A percentile compares a stretch with the other conserved stretches of the same genome.
These are phyloP conservation scores for Gleditsia sinensis DNA, from an alignment of 306 rosid genomes.

Conservation along the genomic window DNA sequence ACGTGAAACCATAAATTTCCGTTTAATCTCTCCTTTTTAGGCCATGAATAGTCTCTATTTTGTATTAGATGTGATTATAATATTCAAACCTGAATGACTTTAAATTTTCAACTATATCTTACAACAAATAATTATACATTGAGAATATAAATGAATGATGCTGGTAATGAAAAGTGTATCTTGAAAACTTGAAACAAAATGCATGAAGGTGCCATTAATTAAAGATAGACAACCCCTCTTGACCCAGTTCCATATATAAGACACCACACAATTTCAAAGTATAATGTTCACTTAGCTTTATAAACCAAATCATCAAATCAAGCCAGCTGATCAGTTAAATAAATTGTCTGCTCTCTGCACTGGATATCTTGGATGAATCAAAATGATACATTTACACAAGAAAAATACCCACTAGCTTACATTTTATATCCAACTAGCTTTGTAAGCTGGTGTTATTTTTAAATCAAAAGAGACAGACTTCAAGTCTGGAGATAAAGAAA, in stretches of 20 bases:
- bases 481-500: neutral
- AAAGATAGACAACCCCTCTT: neutral
- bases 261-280: slow-evolving; percentile 17
- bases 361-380: slow-evolving; percentile 16
- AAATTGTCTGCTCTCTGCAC: neutral
- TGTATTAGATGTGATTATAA: slow-evolving; percentile 27
- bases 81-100: slow-evolving; percentile 5
- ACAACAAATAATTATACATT: slow-evolving; percentile 13
- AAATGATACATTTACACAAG: neutral
- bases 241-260: slow-evolving; percentile 9
- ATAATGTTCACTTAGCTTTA: neutral
- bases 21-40: slow-evolving; percentile 49
- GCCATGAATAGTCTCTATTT: slow-evolving; percentile 41
- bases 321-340: neutral
- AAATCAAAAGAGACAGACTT: too few species aligned
- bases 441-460: too few species aligned
- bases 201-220: slow-evolving; percentile 1
- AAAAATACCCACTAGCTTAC: neutral
- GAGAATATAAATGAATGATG: slow-evolving; percentile 6
- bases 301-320: slow-evolving; percentile 1
- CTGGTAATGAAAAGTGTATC: neutral
- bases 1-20: slow-evolving; percentile 43
- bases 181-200: slow-evolving; percentile 22
- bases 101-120: slow-evolving; percentile 11
- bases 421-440: neutral